Evolutionary conservation across 1,284 basidiomycete genomes (phyloP), one percentile per base, ranked within the genome.

Genomic region (Pisolithus thermaeus): DNA sequence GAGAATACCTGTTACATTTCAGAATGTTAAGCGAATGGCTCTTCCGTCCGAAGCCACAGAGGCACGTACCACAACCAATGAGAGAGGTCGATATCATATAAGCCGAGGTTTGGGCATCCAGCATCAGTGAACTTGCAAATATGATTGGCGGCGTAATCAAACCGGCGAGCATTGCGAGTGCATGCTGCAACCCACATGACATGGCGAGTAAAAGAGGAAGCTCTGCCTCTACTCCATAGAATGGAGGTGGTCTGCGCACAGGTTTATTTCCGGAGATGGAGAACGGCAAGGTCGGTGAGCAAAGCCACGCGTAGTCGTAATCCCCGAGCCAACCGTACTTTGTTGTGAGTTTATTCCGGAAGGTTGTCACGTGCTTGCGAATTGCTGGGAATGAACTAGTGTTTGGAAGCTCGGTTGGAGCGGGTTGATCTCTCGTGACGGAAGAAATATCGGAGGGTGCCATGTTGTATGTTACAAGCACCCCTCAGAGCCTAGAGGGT

Each of bases 81-180:
- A 92, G 73, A 4, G 83, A 87, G 1, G 89, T 81, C 3, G 87
- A 90, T 59, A 93, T 83, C 81, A 93, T 81, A 63, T 92, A 93
- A 2, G 87, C 73, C 16, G 84, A 84, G 0, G 75, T 80, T 40
- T 68, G 66, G 7, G 70, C 57, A 50, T 84, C 80, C 25, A 87
- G 69, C 54, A 70, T 80, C 37, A 87, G 67, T 3, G 81, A 66
- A 51, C 76, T 82, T 3, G 87, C 80, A 58, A 92, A 85, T 58
- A 92, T 90, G 60, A 92, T 92, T 0, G 90, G 90, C 0, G 86
- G 87, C 0, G 83, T 83, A 57, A 87, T 85, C 23, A 81, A 63
- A 4, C 88, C 89, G 2, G 87, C 88, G 20, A 91, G 74, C 89
- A 90, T 90, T 1, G 88, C 87, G 1, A 92, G 78, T 0, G 84